Percentiles rank a stretch among this genome's conserved stretches.
phyloP scores from a whole-genome alignment of 495 filamentous ascomycete species.

The Podospora pseudoanserina region DNA sequence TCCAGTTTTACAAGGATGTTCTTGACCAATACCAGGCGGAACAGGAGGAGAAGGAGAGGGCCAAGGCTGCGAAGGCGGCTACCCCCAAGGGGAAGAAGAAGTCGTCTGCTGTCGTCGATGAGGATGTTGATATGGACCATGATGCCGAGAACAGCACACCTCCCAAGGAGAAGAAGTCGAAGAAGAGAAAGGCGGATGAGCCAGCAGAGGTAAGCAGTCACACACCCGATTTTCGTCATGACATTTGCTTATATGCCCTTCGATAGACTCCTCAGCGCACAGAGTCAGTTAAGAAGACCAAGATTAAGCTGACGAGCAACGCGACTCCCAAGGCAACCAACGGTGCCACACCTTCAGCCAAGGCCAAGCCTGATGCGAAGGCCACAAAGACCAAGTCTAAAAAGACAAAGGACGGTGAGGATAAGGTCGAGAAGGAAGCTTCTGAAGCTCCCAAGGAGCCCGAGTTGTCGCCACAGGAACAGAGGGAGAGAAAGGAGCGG shows the following conservation, averaged over 20 bases:
- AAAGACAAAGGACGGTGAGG: conserved; percentile 54
- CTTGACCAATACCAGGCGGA: conserved; percentile 65
- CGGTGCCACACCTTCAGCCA: conserved; percentile 45
- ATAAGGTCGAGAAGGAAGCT: conserved; percentile 58
- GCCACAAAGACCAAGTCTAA: conserved; percentile 59
- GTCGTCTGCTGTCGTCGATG: conserved; percentile 50
- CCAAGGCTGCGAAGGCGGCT: conserved; percentile 60
- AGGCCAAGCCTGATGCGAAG: conserved; percentile 53
- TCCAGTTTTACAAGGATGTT: conserved; percentile 73
- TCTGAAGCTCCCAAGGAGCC: conserved; percentile 44
- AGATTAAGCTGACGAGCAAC: conserved; percentile 56
- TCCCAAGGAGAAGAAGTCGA: conserved; percentile 54
- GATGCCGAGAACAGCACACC: conserved; percentile 49
- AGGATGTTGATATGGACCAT: conserved; percentile 77
- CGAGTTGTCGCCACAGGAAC: conserved; percentile 49
- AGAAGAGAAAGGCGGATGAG: conserved; percentile 72
- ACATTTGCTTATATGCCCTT: conserved; percentile 23
- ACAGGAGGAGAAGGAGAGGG: conserved; percentile 53
- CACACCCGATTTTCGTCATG: conserved; percentile 2
- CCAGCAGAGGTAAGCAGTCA: conserved; percentile 56
- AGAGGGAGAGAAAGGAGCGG: conserved; percentile 53
- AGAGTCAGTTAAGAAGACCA: conserved; percentile 64
- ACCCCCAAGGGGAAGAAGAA: conserved; percentile 61
- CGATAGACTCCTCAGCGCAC: conserved; percentile 57
- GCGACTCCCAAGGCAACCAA: conserved; percentile 53